Conservation (phyloP, 2,329 filamentous ascomycete species). For the Calonectria hawksworthii region DNA sequence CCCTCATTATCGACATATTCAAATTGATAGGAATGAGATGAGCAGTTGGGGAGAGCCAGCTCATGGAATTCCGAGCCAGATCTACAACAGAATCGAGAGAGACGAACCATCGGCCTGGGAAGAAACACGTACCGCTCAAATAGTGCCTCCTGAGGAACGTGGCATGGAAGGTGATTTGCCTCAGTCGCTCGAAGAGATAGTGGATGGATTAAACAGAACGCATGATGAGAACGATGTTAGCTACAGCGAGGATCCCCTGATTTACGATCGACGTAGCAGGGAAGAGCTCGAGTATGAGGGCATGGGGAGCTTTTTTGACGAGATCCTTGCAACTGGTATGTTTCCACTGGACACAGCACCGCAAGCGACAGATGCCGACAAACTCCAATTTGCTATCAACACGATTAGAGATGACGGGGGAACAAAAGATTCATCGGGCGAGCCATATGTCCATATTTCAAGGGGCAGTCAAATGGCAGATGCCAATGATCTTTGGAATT, state of each 20-base stretch:
- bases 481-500: slow-evolving; percentile 11
- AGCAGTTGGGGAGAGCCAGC: slow-evolving; percentile 9
- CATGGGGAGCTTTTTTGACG: slow-evolving; percentile 6
- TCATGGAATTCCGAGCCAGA: slow-evolving; percentile 10
- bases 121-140: background rate
- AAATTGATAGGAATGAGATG: slow-evolving; percentile 9
- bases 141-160: background rate
- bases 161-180: background rate
- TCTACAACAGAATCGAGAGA: slow-evolving; percentile 16
- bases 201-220: background rate
- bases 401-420: background rate
- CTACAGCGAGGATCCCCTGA: slow-evolving; percentile 9
- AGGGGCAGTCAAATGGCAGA: slow-evolving; percentile 8
- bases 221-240: slow-evolving; percentile 5
- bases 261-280: background rate
- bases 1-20: slow-evolving; percentile 12
- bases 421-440: background rate
- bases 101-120: slow-evolving; percentile 9
- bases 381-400: slow-evolving; percentile 18
- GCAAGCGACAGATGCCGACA: slow-evolving; percentile 2
- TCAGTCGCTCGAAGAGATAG: slow-evolving; percentile 6
- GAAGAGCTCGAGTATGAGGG: slow-evolving; percentile 15
- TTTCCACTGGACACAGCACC: slow-evolving; percentile 14
- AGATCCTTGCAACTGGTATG: slow-evolving; percentile 18
- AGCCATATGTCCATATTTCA: slow-evolving; percentile 19